phyloP scores from a whole-genome alignment of 805 yeast genomes.

The Starmerella ratchasimensis region DNA sequence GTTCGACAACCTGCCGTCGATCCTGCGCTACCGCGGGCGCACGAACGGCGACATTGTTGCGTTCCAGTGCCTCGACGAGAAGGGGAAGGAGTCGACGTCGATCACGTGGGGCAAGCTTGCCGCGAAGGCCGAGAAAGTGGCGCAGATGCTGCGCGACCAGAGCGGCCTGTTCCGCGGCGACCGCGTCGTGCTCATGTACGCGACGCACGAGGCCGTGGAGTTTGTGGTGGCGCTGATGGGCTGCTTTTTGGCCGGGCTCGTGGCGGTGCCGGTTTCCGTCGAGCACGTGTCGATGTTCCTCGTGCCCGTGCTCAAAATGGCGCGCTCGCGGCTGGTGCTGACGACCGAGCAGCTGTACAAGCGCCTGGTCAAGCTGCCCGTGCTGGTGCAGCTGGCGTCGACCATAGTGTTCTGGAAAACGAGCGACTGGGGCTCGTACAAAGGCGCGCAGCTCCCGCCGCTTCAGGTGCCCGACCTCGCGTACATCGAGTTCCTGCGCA shows the following conservation, averaged over 20 bases:
- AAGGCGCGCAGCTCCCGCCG: conserved; percentile 46
- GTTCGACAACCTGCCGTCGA: conserved; percentile 53
- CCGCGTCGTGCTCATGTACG: conserved; percentile 70
- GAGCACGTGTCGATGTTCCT: conserved; percentile 35
- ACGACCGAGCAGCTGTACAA: conserved; percentile 70
- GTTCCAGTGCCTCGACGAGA: conserved; percentile 53
- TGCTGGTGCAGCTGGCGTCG: conserved; percentile 20
- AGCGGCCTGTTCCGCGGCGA: conserved; percentile 66
- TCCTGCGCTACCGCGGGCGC: conserved; percentile 59
- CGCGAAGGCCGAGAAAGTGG: conserved; percentile 70
- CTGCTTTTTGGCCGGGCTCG: conserved; percentile 82
- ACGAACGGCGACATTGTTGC: conserved; percentile 57
- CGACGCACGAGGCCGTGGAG: conserved; percentile 70
- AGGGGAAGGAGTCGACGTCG: conserved; percentile 63
- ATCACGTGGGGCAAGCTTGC: conserved; percentile 87
- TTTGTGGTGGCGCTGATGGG: conserved; percentile 79
- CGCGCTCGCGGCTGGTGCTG: conserved; percentile 65
- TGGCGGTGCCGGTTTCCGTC: conserved; percentile 85
- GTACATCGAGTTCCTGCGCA: conserved; percentile 80
- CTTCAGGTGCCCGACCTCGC: conserved; percentile 72
- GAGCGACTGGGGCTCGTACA: conserved; percentile 67
- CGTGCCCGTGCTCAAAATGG: conserved; percentile 31
- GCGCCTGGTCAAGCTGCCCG: conserved; percentile 43
- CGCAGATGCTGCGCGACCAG: conserved; percentile 64
- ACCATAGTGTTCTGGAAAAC: conserved; percentile 54